phyloP scores from a whole-genome alignment of 768 basidiomycete species.

The Tubosaeta sp. region DNA sequence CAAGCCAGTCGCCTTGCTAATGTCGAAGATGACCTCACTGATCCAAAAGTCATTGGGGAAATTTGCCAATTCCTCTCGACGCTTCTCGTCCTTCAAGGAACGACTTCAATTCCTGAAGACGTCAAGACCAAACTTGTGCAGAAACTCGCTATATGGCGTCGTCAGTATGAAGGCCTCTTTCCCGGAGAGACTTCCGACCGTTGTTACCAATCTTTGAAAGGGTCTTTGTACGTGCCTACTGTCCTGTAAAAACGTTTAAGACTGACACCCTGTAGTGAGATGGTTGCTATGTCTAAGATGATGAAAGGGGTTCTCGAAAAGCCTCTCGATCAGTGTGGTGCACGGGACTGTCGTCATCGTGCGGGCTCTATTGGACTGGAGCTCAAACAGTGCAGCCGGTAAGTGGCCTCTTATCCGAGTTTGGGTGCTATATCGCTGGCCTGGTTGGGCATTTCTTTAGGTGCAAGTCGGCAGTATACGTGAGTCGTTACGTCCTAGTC shows the following conservation, averaged over 20 bases:
- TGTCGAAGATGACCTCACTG: conserved; percentile 1
- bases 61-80: conserved; percentile 39
- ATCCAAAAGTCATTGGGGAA: conserved; percentile 28
- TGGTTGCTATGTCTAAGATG: conserved; percentile 25
- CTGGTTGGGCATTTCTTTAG: conserved; percentile 16
- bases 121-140: conserved; percentile 32
- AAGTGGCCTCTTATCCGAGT: conserved; percentile 5
- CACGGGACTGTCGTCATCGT: conserved; percentile 23
- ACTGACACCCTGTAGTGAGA: conserved; percentile 18
- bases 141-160: conserved; percentile 33
- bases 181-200: conserved; percentile 34
- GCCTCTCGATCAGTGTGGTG: conserved; percentile 32
- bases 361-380: conserved; percentile 10
- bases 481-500: conserved; percentile 21
- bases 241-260: neutral
- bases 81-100: conserved; percentile 38
- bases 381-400: conserved; percentile 38
- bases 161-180: conserved; percentile 25
- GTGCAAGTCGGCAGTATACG: conserved; percentile 42
- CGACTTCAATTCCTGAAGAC: conserved; percentile 25
- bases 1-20: conserved; percentile 36
- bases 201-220: conserved; percentile 32
- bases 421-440: neutral
- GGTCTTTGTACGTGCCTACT: conserved; percentile 23
- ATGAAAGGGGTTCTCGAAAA: conserved; percentile 30